Conservation (phyloP, 176 grass and related monocot genomes). For the Coix lacrymajobi region DNA sequence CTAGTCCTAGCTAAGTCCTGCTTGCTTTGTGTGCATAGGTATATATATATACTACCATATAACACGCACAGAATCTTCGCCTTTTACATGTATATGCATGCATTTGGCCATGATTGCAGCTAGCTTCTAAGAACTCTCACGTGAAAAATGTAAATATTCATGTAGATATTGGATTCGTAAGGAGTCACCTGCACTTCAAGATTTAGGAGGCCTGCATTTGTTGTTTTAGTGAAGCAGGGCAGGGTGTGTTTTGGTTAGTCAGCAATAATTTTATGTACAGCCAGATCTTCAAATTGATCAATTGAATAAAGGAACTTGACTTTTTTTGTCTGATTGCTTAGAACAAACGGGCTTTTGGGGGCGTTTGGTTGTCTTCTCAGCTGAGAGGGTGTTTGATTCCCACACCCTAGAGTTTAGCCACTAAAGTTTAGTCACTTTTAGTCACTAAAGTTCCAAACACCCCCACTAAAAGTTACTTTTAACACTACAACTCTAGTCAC, state of each 20-base stretch:
- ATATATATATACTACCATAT: too few species aligned
- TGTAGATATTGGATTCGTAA: background rate
- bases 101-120: background rate
- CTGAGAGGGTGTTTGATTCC: too few species aligned
- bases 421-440: too few species aligned
- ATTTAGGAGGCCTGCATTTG: background rate
- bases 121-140: background rate
- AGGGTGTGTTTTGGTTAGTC: background rate
- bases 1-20: too few species aligned
- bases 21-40: background rate
- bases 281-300: background rate
- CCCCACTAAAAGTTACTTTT: too few species aligned
- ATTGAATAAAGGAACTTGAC: background rate
- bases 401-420: too few species aligned
- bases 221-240: background rate
- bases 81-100: background rate
- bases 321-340: background rate
- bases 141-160: conserved; percentile 15
- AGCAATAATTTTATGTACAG: background rate
- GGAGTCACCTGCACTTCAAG: background rate
- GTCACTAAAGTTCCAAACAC: too few species aligned
- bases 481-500: too few species aligned
- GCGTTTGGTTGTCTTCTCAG: too few species aligned
- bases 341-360: background rate
- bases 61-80: background rate